A percentile compares a stretch with the other conserved stretches of the same genome.
Conservation (phyloP, 768 basidiomycete species). For the Tulasnella sp. region DNA sequence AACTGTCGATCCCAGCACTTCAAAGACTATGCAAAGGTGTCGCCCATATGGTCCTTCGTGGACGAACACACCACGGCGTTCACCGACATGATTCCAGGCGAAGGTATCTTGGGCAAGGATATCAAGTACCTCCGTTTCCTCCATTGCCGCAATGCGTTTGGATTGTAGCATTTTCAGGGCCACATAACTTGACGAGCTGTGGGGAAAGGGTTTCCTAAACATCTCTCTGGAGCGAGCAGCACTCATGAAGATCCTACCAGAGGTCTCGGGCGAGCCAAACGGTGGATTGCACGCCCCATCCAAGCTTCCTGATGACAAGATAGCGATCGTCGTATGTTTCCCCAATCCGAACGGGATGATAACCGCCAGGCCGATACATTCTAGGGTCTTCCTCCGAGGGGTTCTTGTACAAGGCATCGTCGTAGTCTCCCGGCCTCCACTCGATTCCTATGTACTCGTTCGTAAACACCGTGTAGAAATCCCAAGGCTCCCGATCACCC, state of each 20-base stretch:
- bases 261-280: slow-evolving; percentile 12
- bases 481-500: not conserved
- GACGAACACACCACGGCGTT: not conserved
- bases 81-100: not conserved
- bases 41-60: not conserved
- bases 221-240: too few relatives aligned
- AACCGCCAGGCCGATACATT: not conserved
- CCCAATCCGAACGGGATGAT: slow-evolving; percentile 2
- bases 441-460: not conserved
- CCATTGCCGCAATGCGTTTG: not conserved
- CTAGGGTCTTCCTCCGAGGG: not conserved
- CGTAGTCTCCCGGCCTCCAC: not conserved
- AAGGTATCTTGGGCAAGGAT: not conserved
- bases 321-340: not conserved
- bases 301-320: slow-evolving; percentile 5
- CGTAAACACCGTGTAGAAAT: not conserved
- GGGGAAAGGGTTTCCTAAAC: too few relatives aligned
- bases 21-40: not conserved
- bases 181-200: not conserved
- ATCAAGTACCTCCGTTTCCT: not conserved
- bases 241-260: not conserved
- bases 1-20: not conserved
- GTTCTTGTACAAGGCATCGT: not conserved
- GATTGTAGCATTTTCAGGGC: not conserved
- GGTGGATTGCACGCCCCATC: not conserved